Base-by-base conservation (phyloP, 371 early-diverging fungal species). In the Mucor racemosus region DNA sequence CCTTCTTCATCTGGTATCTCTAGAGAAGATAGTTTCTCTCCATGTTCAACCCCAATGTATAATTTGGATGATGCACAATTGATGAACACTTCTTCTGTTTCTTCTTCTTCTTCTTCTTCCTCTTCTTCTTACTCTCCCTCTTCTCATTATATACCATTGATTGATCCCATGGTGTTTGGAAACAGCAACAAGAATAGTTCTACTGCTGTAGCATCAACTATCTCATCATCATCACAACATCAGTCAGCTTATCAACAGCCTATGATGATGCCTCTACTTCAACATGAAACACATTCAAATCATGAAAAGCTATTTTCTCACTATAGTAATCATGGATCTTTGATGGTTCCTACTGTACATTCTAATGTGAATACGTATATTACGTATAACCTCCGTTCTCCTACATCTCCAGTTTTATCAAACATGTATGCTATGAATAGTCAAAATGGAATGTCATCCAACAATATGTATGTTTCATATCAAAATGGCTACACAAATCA, bases 1-100 rank as follows among this genome's bases (percentile, higher is more conserved):
- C 50, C 50, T 21, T 50, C 50, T 21, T 50, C 50, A 50, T 50
- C 50, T 50, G 21, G 50, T 50, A 8, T 50, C 21, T 50, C 50
- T 50, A 19, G 50, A 50, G 50, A 19, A 50, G 50, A 50, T 26
- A 50, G 50, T 19, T 50, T 19, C 11, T 50, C 50, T 8, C 50
- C 50, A 11, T 50, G 50, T 19, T 50, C 26, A 21, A 50, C 50
- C 17, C 50, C 50, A 50, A 50, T 50, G 31, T 21, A 21, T 9
- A 21, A 50, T 13, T 4, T 21, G 26, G 50, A 50, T 11, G 50
- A 50, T 5, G 9, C 50, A 50, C 50, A n/a, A 3, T 26, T 26
- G 26, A 26, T 26, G 1, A 19, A 21, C 26, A 50, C 4, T 21
- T 11, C 50, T 50, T 21, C 26, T 38, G 38, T 11, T 26, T 19